Conservation (phyloP, 352 stramenopile genomes). For the Phytophthora kernoviae region DNA sequence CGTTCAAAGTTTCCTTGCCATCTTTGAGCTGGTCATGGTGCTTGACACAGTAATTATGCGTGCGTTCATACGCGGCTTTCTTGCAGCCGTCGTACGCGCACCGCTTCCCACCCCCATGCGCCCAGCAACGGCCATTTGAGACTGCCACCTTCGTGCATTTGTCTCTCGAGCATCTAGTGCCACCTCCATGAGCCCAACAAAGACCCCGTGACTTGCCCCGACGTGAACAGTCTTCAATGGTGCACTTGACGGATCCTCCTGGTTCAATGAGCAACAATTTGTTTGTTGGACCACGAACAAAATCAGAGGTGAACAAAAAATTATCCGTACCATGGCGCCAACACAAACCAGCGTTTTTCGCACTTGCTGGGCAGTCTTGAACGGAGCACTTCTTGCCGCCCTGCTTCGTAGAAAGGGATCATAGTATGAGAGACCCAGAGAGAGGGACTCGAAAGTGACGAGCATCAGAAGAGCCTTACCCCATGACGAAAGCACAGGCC, state of each 20-base stretch:
- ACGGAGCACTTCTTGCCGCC: conserved; percentile 47
- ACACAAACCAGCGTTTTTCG: conserved; percentile 32
- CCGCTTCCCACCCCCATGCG: conserved; percentile 45
- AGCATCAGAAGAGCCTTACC: conserved; percentile 20
- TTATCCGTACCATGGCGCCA: conserved; percentile 25
- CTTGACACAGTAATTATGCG: conserved; percentile 33
- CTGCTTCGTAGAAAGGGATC: too few species aligned
- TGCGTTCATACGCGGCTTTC: conserved; percentile 55
- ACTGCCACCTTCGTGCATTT: conserved; percentile 48
- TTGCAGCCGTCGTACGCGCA: conserved; percentile 37
- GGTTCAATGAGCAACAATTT: neutral
- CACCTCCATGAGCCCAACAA: conserved; percentile 78
- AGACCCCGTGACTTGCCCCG: conserved; percentile 69
- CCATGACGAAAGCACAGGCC: conserved; percentile 55
- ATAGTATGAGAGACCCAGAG: too few species aligned
- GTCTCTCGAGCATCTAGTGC: conserved; percentile 42
- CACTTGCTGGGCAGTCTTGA: conserved; percentile 32
- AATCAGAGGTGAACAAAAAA: neutral
- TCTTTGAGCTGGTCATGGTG: conserved; percentile 8
- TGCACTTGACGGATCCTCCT: conserved; percentile 22
- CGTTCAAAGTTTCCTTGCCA: neutral
- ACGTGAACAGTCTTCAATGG: conserved; percentile 40
- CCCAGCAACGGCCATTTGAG: conserved; percentile 44
- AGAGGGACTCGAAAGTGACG: too few species aligned
- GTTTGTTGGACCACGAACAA: neutral